Conservation (phyloP, 345 rosid species). For the Barbarea vulgaris region DNA sequence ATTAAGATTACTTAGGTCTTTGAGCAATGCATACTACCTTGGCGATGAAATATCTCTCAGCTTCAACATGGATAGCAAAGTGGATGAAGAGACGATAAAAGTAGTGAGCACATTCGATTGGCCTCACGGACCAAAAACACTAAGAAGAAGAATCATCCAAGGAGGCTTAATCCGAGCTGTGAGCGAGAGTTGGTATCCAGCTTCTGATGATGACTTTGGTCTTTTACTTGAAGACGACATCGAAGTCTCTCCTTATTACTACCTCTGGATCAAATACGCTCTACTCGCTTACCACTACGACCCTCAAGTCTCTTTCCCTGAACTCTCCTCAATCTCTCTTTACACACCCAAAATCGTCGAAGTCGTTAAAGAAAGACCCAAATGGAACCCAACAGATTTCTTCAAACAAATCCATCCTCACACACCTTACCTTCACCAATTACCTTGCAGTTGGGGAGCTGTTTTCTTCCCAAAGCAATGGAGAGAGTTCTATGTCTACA, state of each 20-base stretch:
- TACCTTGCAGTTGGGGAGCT: conserved; percentile 99
- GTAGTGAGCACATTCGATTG: conserved; percentile 74
- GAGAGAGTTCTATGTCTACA: conserved; percentile 97
- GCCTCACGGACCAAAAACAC: conserved; percentile 90
- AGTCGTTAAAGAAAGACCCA: conserved; percentile 94
- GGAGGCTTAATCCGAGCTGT: conserved; percentile 99
- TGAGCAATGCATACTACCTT: conserved; percentile 71
- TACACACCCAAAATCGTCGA: conserved; percentile 91
- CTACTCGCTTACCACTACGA: conserved; percentile 93
- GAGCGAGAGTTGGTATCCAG: conserved; percentile 98
- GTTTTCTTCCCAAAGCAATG: conserved; percentile 98
- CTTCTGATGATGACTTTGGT: conserved; percentile 86
- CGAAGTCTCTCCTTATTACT: conserved; percentile 95
- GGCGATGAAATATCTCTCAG: conserved; percentile 85
- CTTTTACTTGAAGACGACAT: conserved; percentile 94
- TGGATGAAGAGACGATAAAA: conserved; percentile 80
- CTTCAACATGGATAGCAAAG: conserved; percentile 96
- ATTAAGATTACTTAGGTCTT: conserved; percentile 73
- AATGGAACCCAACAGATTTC: conserved; percentile 87
- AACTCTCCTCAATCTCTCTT: conserved; percentile 85
- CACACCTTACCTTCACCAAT: conserved; percentile 94
- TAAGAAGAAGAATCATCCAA: conserved; percentile 94
- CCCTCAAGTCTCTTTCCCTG: conserved; percentile 79
- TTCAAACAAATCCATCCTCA: conserved; percentile 84
- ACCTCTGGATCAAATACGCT: conserved; percentile 91